These are phyloP conservation scores for Blastocystis sp. DNA, from an alignment of 352 stramenopile genomes.

Conservation along the genomic window DNA sequence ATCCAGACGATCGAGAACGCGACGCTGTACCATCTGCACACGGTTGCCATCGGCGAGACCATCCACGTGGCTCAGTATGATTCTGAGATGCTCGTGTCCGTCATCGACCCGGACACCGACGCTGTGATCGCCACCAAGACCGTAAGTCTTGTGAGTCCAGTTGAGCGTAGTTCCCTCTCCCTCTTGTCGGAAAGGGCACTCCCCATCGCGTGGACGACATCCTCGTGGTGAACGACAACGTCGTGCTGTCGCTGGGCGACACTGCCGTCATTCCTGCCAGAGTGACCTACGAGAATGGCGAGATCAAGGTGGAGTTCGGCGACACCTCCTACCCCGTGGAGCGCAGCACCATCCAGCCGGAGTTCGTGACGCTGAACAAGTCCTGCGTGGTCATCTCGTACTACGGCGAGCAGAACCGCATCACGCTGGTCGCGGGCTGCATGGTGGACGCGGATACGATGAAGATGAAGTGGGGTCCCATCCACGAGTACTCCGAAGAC, in stretches of 20 bases:
- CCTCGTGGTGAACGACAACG: constrained; percentile 36
- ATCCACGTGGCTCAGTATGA: constrained; percentile 68
- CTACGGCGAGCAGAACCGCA: constrained; percentile 44
- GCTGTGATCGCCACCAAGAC: constrained; percentile 32
- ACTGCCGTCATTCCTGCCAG: constrained; percentile 25
- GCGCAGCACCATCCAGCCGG: constrained; percentile 12
- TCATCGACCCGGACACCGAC: constrained; percentile 44
- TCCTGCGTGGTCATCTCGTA: constrained; percentile 62
- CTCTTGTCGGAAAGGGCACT: not conserved
- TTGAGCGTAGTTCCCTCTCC: constrained; percentile 25
- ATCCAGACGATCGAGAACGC: constrained; percentile 44
- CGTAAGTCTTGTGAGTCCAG: not conserved
- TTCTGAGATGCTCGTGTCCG: constrained; percentile 57
- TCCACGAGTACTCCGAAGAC: constrained; percentile 68
- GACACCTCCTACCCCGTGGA: constrained; percentile 1
- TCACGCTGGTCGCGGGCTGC: constrained; percentile 53
- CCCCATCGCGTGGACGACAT: constrained; percentile 60
- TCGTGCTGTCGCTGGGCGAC: constrained; percentile 58
- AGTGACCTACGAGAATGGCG: constrained; percentile 23
- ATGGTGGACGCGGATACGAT: constrained; percentile 15
- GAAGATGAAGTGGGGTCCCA: constrained; percentile 25
- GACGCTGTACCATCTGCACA: constrained; percentile 59
- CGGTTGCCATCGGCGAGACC: constrained; percentile 30
- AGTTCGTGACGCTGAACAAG: constrained; percentile 57
- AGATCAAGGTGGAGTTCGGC: constrained; percentile 49